Evolutionary conservation across 129 eudicot genomes (phyloP), one percentile per base, ranked within the genome.

Genomic region (Chrysanthemum lavandulifolium): DNA sequence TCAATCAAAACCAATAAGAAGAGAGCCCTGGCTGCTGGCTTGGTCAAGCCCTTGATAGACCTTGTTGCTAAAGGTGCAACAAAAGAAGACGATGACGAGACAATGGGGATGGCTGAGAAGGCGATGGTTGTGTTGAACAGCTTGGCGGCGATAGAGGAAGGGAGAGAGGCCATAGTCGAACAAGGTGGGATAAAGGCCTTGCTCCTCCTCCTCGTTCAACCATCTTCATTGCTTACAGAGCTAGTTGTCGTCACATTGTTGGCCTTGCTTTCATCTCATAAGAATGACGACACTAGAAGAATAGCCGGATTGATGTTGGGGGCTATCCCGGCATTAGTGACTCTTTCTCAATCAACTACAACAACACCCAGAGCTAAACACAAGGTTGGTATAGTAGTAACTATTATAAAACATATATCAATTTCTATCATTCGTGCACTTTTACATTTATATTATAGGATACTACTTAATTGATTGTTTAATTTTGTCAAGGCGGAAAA

Each of bases 301-400:
- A 83, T 83, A 36, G 69, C 94, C 25, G 90, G 87, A 19, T 80
- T 90, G 86, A 73, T 87, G 75, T 91, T 85, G 10, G 82, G 87
- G 53, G 97, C 75, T 9, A 90, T 90, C 43, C 97, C 97, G 57
- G 94, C 97, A 0, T 53, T 90, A 43, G 91, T 85, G 1, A 91
- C 94, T 0, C 81, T 90, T 71, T 81, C 94, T 1, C 97, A 87
- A 77, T 66, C 76, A 5, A 91, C 91, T 5, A 84, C 91, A 1
- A 40, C 47, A 10, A 40, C 47, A 33, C 71, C 84, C 9, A 69
- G 74, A 64, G 89, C 86, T 51, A 90, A 90, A 81, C 89, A 87
- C 53, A 90, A 87, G 97, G 97, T 90, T 25, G 3, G 8, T n/a
- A n/a, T n/a, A n/a, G n/a, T 36, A 36, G 9, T 36, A 36, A 36